Evolutionary conservation across 1,284 basidiomycete species (phyloP), one percentile per base, ranked within the genome.

Genomic region (Pascua sp.): DNA sequence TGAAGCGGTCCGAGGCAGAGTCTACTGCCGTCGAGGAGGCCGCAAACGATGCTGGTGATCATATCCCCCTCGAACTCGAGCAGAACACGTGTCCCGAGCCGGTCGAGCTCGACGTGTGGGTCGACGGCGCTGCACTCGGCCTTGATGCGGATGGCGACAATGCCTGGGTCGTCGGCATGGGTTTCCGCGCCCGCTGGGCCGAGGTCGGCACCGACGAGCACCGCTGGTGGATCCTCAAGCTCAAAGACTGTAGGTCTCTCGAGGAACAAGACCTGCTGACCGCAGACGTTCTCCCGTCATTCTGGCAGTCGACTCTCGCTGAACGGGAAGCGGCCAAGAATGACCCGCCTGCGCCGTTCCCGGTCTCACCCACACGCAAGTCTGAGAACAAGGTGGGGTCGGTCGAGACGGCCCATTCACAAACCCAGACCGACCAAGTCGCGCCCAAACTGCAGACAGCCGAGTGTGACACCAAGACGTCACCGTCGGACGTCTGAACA

Each of bases 131-230:
- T 9, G 54, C 32, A 8, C 16, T 62, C n/a, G 42, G 40, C 4
- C 46, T 53, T 11, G 53, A 36, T 11, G 18, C 18, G 9, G 48
- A 47, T 7, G 54, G 43, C 10, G 42, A 57, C 18, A 47, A 11
- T 48, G 41, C 16, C 11, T 39, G 48, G 49, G 58, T 71, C 8
- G 47, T 73, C 2, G 72, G 72, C 5, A 67, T 65, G 54, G 71
- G 62, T 9, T 38, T 76, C 11, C 63, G 72, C 17, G 73, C 69
- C 8, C 60, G 71, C 40, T 74, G 73, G 73, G 71, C 62, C 11
- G 40, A 69, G 55, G 53, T 75, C 38, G 66, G 68, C 8, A 18
- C 44, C n/a, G 57, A 61, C 15, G 43, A 51, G 16, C 42, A 49
- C 17, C 47, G 24, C n/a, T 73, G 70, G 70, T 75, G 73, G 73